These are phyloP conservation scores for Alternaria solani DNA, from an alignment of 2,329 filamentous ascomycete species.

Conservation along the genomic window DNA sequence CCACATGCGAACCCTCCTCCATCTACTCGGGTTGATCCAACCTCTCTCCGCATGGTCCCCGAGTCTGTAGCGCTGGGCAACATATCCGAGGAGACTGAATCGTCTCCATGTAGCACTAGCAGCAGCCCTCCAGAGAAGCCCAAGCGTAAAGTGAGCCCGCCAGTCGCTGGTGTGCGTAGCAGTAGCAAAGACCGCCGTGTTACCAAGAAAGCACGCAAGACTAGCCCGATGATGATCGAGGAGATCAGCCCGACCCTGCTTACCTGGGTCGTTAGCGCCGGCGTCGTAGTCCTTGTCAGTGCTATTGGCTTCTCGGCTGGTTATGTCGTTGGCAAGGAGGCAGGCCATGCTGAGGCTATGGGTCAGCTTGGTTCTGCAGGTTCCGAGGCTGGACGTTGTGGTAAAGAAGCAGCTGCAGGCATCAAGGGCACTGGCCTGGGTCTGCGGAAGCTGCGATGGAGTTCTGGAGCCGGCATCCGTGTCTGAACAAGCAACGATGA, in stretches of 20 bases:
- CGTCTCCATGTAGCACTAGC: slow-evolving; percentile 38
- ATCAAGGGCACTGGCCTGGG: slow-evolving; percentile 40
- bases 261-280: slow-evolving; percentile 71
- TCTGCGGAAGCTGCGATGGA: slow-evolving; percentile 45
- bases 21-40: slow-evolving; percentile 57
- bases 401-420: slow-evolving; percentile 42
- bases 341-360: slow-evolving; percentile 61
- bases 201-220: slow-evolving; percentile 54
- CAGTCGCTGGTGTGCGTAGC: slow-evolving; percentile 45
- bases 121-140: slow-evolving; percentile 48
- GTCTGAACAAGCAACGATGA: slow-evolving; percentile 12
- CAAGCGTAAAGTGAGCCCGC: slow-evolving; percentile 56
- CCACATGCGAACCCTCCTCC: slow-evolving; percentile 43
- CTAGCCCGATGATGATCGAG: slow-evolving; percentile 44
- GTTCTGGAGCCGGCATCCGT: slow-evolving; percentile 35
- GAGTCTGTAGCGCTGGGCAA: slow-evolving; percentile 66
- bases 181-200: slow-evolving; percentile 56
- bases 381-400: slow-evolving; percentile 43
- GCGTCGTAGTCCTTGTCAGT: slow-evolving; percentile 69
- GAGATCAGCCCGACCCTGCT: slow-evolving; percentile 67
- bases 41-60: slow-evolving; percentile 65
- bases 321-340: slow-evolving; percentile 68
- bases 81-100: slow-evolving; percentile 37
- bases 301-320: slow-evolving; percentile 72
- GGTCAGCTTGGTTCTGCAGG: slow-evolving; percentile 42